Percentiles rank a stretch among this genome's conserved stretches.
Conservation (phyloP, 1,284 basidiomycete species). For the Porogramme epimiltina region DNA sequence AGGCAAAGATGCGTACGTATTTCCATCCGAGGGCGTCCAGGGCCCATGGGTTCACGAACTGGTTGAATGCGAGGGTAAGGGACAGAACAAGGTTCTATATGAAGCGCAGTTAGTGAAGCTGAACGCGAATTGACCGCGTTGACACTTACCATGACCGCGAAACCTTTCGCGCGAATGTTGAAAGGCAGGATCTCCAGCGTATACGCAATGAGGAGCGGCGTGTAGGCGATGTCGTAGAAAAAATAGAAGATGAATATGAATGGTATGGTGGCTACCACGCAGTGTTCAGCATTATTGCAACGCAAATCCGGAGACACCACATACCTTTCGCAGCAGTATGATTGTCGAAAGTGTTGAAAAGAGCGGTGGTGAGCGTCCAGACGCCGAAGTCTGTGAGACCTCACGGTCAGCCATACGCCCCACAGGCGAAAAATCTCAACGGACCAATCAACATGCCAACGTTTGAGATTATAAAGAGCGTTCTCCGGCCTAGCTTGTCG, state of each 20-base stretch:
- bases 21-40: slow-evolving; percentile 67
- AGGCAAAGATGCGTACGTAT: slow-evolving; percentile 42
- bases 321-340: slow-evolving; percentile 55
- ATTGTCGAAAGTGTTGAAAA: slow-evolving; percentile 51
- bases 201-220: slow-evolving; percentile 64
- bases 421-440: slow-evolving; percentile 18
- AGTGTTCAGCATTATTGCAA: background rate
- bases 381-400: slow-evolving; percentile 46
- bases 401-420: background rate
- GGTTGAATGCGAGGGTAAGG: slow-evolving; percentile 65
- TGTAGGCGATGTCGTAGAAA: slow-evolving; percentile 70
- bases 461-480: slow-evolving; percentile 64
- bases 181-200: slow-evolving; percentile 72
- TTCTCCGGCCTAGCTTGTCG: slow-evolving; percentile 61
- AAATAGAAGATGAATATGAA: slow-evolving; percentile 73
- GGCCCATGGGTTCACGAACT: slow-evolving; percentile 75
- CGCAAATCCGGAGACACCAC: slow-evolving; percentile 2
- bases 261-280: slow-evolving; percentile 57
- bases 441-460: slow-evolving; percentile 65
- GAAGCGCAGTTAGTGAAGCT: background rate
- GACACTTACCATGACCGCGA: slow-evolving; percentile 59
- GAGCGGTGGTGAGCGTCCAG: slow-evolving; percentile 62
- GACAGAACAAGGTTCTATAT: slow-evolving; percentile 58
- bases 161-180: slow-evolving; percentile 67
- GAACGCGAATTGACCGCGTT: background rate